Evolutionary conservation across 306 rosid species (phyloP), one percentile per base, ranked within the genome.

Genomic region (barrel medic (Medicago truncatula)): DNA sequence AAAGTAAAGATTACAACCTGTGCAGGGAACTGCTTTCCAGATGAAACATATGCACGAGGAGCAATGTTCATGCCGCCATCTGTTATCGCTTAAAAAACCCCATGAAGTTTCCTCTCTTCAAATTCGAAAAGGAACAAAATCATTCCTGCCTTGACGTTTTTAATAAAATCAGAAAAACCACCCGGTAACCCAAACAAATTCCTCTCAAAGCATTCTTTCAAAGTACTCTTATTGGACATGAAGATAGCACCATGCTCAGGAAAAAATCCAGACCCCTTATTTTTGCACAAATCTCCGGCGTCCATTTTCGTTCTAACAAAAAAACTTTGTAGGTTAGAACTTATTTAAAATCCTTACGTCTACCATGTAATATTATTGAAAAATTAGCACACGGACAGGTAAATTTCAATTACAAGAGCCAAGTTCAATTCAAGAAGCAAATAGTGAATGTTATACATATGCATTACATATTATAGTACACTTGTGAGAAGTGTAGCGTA

Each of bases 21-120:
- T 9, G 91, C 84, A 60, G 93, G 91, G 80, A 81, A 89, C 15
- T 23, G 57, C 83, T 49, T 83, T 70, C 90, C 89, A n/a, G 89
- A 73, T 65, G 84, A 74, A 53, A 7, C 54, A 63, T 76, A 87
- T 62, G 91, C 89, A 56, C 16, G 20, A 13, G 89, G 85, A 46
- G 21, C 63, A 67, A 86, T 76, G 67, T 85, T 50, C 67, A 74
- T 73, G 67, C 47, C 69, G 17, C 93, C 93, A 74, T 89, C 84
- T 23, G 85, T 83, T 82, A 57, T 50, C 49, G 88, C 93, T 78
- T 72, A 63, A 65, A 81, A 89, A 82, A 83, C 81, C 31, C 91
- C 91, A 80, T 85, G 41, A 44, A 87, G 93, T 54, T 79, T 68
- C 63, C 88, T 75, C 43, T 68, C 66, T 69, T 81, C 85, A 76